phyloP scores from a whole-genome alignment of 2,329 filamentous ascomycete genomes.

The Lizonia empirigonia region DNA sequence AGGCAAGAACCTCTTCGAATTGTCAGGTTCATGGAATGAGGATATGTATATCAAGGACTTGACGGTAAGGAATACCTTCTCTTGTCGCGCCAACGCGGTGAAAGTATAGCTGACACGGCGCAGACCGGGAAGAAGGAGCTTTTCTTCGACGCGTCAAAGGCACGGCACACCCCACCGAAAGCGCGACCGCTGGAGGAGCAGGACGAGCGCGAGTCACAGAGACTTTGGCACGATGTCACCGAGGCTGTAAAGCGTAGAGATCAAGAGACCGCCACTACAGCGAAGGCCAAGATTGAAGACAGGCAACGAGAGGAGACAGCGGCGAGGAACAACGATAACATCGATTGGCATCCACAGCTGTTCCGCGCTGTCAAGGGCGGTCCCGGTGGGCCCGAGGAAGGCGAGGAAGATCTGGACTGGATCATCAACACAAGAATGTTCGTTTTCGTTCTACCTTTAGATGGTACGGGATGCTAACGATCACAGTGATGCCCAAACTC shows the following conservation, averaged over 20 bases:
- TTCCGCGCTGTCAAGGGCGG: constrained; percentile 78
- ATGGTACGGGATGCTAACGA: background rate
- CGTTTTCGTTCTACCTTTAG: constrained; percentile 34
- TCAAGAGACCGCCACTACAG: constrained; percentile 86
- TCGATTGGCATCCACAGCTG: constrained; percentile 86
- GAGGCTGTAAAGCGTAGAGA: constrained; percentile 83
- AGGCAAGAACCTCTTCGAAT: constrained; percentile 85
- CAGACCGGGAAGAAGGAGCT: constrained; percentile 88
- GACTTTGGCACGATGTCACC: constrained; percentile 81
- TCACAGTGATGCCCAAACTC: constrained; percentile 62
- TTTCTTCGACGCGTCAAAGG: constrained; percentile 83
- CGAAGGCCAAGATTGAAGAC: constrained; percentile 96
- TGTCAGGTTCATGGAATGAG: constrained; percentile 88
- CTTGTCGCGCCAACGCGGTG: background rate
- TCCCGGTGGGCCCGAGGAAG: constrained; percentile 73
- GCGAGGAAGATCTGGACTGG: constrained; percentile 91
- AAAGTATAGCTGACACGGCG: constrained; percentile 7
- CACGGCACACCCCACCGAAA: constrained; percentile 75
- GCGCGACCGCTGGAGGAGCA: constrained; percentile 84
- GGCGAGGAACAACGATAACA: constrained; percentile 73
- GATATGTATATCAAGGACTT: constrained; percentile 93
- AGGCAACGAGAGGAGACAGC: constrained; percentile 88
- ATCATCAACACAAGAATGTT: constrained; percentile 89
- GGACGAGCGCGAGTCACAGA: constrained; percentile 86
- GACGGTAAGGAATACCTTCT: constrained; percentile 59